phyloP scores from a whole-genome alignment of 2,329 filamentous ascomycete genomes.

The Trichoderma atrobrunneum region DNA sequence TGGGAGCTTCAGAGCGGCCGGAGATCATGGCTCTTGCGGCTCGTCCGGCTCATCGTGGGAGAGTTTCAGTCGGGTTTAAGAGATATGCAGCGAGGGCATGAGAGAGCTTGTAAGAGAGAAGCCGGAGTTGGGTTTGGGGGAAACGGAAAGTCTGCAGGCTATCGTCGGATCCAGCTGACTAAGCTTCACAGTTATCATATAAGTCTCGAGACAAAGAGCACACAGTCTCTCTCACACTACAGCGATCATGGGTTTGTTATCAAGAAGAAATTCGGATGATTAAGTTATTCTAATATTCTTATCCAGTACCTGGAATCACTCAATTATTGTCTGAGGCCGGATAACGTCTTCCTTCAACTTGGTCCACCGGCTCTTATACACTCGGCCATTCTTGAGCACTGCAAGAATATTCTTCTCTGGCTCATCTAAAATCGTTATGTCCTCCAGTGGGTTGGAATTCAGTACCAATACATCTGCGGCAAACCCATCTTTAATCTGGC shows the following conservation, averaged over 20 bases:
- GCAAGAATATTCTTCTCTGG: slow-evolving; percentile 47
- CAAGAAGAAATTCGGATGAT: not conserved
- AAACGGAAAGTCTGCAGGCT: not conserved
- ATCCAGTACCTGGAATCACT: not conserved
- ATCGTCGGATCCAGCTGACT: not conserved
- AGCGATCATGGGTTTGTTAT: not conserved
- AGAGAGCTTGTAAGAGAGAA: not conserved
- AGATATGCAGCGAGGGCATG: not conserved
- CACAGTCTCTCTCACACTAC: not conserved
- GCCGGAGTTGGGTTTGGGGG: not conserved
- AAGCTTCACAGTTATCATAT: not conserved
- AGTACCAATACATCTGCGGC: slow-evolving; percentile 53
- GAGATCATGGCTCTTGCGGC: slow-evolving; percentile 34
- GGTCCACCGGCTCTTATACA: slow-evolving; percentile 32
- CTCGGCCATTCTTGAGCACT: slow-evolving; percentile 54
- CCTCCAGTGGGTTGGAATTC: slow-evolving; percentile 52
- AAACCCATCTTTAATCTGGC: slow-evolving; percentile 49
- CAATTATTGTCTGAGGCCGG: not conserved
- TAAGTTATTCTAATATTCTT: not conserved
- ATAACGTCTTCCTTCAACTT: slow-evolving; percentile 20
- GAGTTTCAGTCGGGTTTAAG: not conserved
- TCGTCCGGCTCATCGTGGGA: slow-evolving; percentile 34
- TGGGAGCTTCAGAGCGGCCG: slow-evolving; percentile 34
- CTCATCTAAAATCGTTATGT: slow-evolving; percentile 49
- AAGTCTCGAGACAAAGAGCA: not conserved